Conservation (phyloP, 768 basidiomycete genomes). For the Trametopsis cervina region DNA sequence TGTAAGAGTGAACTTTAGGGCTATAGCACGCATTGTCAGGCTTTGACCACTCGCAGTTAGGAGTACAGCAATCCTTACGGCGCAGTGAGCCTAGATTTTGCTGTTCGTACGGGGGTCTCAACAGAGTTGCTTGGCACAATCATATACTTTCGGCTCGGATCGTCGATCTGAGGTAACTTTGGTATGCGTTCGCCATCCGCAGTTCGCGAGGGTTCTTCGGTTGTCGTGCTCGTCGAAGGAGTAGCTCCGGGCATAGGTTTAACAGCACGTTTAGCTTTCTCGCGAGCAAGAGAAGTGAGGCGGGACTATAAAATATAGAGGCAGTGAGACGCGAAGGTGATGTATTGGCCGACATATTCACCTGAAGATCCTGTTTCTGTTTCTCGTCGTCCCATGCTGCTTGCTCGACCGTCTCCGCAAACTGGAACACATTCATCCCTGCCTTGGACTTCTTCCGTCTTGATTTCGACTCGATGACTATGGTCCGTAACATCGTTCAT, state of each 20-base stretch:
- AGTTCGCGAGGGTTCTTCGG: not conserved
- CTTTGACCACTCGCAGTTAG: not conserved
- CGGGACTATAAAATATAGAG: too few relatives aligned
- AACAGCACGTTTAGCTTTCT: too few relatives aligned
- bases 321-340: too few relatives aligned
- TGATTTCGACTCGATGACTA: conserved; percentile 54
- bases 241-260: too few relatives aligned
- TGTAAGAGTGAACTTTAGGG: conserved; percentile 48
- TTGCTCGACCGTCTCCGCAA: conserved; percentile 72
- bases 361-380: conserved; percentile 56
- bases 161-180: not conserved
- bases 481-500: too few relatives aligned
- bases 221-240: too few relatives aligned
- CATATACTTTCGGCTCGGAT: conserved; percentile 17
- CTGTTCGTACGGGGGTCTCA: not conserved
- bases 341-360: conserved; percentile 26
- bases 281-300: conserved; percentile 13
- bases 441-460: conserved; percentile 57
- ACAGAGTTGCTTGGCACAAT: conserved; percentile 12
- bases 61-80: conserved; percentile 18
- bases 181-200: not conserved
- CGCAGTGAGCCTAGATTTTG: conserved; percentile 12
- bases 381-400: conserved; percentile 59
- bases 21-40: conserved; percentile 26
- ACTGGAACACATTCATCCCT: conserved; percentile 62